These are phyloP conservation scores for Craterostigma plantagineum DNA, from an alignment of 257 asterid genomes.

Conservation along the genomic window DNA sequence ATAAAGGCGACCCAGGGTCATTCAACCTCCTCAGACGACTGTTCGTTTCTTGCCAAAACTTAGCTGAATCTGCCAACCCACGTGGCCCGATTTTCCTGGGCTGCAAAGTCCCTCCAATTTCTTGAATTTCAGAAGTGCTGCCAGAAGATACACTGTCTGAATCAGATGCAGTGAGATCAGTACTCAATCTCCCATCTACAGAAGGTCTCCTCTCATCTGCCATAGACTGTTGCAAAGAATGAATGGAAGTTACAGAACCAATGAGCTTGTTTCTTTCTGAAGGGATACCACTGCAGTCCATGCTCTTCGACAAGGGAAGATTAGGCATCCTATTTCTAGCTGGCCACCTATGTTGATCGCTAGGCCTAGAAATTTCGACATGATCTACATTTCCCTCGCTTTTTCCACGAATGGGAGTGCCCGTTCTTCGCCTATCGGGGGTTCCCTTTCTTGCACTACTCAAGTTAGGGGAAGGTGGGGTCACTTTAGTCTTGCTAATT, in stretches of 20 bases:
- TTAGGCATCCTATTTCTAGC: slow-evolving; percentile 40
- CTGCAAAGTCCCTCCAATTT: slow-evolving; percentile 24
- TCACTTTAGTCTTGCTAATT: slow-evolving; percentile 54
- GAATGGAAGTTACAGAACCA: slow-evolving; percentile 42
- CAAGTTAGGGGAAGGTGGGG: slow-evolving; percentile 58
- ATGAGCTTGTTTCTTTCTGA: slow-evolving; percentile 28
- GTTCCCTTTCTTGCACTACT: slow-evolving; percentile 49
- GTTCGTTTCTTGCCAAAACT: slow-evolving; percentile 94
- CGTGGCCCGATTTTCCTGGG: slow-evolving; percentile 29
- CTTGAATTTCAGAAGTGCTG: slow-evolving; percentile 74
- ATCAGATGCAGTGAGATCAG: slow-evolving; percentile 66
- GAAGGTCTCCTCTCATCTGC: slow-evolving; percentile 67
- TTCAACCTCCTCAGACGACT: slow-evolving; percentile 70
- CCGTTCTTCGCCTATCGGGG: slow-evolving; percentile 51
- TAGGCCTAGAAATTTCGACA: slow-evolving; percentile 40
- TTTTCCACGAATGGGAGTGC: slow-evolving; percentile 47
- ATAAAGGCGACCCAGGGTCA: slow-evolving; percentile 62
- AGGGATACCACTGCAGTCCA: slow-evolving; percentile 33
- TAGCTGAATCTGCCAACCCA: slow-evolving; percentile 51
- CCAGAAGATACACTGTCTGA: slow-evolving; percentile 94
- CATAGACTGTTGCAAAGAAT: slow-evolving; percentile 38
- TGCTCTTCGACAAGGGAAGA: slow-evolving; percentile 39
- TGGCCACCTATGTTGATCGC: slow-evolving; percentile 86
- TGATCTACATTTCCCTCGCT: slow-evolving; percentile 26
- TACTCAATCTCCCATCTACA: slow-evolving; percentile 43